phyloP scores from a whole-genome alignment of 2,329 filamentous ascomycete species.

The Aspergillus bombycis region DNA sequence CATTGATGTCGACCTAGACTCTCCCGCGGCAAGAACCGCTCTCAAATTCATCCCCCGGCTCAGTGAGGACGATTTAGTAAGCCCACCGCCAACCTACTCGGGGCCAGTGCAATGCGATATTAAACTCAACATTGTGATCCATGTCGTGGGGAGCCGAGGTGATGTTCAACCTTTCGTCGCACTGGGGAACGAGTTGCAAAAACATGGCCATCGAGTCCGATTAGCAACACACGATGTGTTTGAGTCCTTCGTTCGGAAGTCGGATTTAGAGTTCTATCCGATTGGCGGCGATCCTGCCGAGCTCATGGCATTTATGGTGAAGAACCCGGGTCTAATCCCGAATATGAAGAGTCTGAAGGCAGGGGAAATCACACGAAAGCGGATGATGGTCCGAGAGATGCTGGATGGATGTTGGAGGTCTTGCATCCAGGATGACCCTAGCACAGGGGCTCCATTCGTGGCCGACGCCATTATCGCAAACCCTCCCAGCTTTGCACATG shows the following conservation, averaged over 20 bases:
- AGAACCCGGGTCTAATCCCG: conserved; percentile 50
- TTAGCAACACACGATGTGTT: conserved; percentile 61
- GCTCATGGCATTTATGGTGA: conserved; percentile 58
- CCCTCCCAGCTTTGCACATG: conserved; percentile 56
- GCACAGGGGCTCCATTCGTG: conserved; percentile 49
- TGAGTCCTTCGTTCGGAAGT: conserved; percentile 55
- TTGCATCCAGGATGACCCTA: conserved; percentile 39
- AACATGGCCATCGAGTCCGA: conserved; percentile 58
- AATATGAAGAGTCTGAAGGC: conserved; percentile 40
- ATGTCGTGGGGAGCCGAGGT: conserved; percentile 60
- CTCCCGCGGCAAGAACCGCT: conserved; percentile 18
- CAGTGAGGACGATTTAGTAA: conserved; percentile 14
- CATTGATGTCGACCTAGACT: conserved; percentile 26
- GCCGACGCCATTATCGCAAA: conserved; percentile 60
- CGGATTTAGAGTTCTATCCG: conserved; percentile 60
- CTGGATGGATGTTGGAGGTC: conserved; percentile 45
- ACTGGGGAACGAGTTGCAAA: conserved; percentile 55
- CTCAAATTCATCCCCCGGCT: conserved; percentile 17
- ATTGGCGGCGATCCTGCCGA: conserved; percentile 60
- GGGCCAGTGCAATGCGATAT: conserved; percentile 16
- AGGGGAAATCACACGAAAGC: conserved; percentile 37
- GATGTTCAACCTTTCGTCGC: conserved; percentile 65
- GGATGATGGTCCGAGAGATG: conserved; percentile 41
- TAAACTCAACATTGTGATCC: conserved; percentile 58
- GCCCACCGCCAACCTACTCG: conserved; percentile 24